Conservation (phyloP, 352 stramenopile genomes). For the Pythium utonaiense region DNA sequence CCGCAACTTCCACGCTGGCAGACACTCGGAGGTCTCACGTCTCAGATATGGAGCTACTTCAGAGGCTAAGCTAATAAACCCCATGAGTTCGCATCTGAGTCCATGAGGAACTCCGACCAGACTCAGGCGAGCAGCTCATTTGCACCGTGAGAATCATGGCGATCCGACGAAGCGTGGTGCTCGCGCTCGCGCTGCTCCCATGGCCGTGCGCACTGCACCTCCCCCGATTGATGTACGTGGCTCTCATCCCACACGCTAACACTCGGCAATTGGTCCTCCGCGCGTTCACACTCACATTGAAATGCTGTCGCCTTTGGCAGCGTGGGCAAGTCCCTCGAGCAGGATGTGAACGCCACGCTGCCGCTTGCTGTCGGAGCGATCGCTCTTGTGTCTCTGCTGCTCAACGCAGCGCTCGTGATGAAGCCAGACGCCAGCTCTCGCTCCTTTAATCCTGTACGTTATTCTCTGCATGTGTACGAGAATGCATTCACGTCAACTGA, state of each 20-base stretch:
- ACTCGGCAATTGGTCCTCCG: no score
- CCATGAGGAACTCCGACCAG: no score
- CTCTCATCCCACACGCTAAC: not conserved
- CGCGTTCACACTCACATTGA: no score
- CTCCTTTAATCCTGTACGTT: not conserved
- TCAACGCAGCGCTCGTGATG: conserved; percentile 27
- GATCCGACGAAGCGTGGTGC: conserved; percentile 11
- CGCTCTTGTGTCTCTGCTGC: conserved; percentile 25
- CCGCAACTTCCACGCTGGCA: not conserved
- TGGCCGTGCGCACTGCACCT: conserved; percentile 19
- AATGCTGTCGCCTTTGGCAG: not conserved
- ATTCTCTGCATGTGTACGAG: not conserved
- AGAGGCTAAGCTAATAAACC: no score
- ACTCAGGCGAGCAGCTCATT: not conserved
- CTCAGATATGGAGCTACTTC: no score
- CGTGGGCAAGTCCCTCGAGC: conserved; percentile 33
- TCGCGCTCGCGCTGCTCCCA: conserved; percentile 17
- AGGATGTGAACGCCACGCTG: conserved; percentile 41
- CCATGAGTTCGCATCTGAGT: not conserved
- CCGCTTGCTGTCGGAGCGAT: conserved; percentile 35
- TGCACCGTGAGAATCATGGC: not conserved
- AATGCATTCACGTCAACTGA: no score
- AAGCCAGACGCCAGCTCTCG: not conserved
- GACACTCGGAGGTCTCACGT: not conserved
- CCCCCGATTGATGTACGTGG: conserved; percentile 19